These are phyloP conservation scores for Potentilla sterilis DNA, from an alignment of 306 rosid species.

Conservation along the genomic window DNA sequence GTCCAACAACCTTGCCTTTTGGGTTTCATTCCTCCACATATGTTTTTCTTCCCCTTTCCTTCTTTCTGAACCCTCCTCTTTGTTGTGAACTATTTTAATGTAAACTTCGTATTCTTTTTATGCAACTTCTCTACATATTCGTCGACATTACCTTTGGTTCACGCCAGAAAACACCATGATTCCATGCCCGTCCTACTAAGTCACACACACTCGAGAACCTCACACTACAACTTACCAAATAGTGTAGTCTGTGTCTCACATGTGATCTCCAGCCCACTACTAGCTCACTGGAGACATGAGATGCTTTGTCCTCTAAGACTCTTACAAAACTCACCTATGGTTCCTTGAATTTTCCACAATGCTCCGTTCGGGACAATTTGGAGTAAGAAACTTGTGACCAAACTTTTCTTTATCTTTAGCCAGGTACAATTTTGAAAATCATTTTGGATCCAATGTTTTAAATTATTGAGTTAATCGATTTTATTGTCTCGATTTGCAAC, in stretches of 20 bases:
- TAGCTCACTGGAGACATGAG: neutral
- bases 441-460: neutral
- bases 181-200: conserved; percentile 45
- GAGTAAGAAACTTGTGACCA: conserved; percentile 17
- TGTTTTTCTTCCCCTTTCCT: conserved; percentile 22
- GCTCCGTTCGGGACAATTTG: neutral
- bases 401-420: neutral
- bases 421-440: neutral
- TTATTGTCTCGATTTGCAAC: neutral
- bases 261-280: conserved; percentile 44
- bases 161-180: conserved; percentile 51
- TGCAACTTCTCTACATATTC: conserved; percentile 8
- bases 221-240: conserved; percentile 25
- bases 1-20: conserved; percentile 13
- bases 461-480: neutral
- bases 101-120: conserved; percentile 28
- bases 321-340: conserved; percentile 24
- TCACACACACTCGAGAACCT: conserved; percentile 48
- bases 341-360: conserved; percentile 32
- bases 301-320: conserved; percentile 24
- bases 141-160: conserved; percentile 46
- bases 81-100: conserved; percentile 23
- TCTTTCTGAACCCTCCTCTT: conserved; percentile 22
- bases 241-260: conserved; percentile 34
- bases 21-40: conserved; percentile 36